Base-by-base conservation (phyloP, 805 yeast genomes). In the Hanseniaspora thailandica region DNA sequence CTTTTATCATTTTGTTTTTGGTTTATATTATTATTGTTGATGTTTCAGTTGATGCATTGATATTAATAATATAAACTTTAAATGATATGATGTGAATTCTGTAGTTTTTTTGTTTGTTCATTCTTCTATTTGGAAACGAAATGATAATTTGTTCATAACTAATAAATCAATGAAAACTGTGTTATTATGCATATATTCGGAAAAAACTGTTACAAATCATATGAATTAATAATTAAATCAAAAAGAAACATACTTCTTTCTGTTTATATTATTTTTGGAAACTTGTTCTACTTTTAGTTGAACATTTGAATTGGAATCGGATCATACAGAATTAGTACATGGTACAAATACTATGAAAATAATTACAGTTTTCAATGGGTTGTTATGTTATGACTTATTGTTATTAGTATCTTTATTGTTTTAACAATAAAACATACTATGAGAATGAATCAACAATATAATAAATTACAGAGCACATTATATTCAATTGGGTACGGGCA, bases 111-210 rank as follows among this genome's bases (percentile, higher is more conserved):
- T 28, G 20, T 15, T 26, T 12, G 13, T 23, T 26, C 23, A 26
- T 22, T n/a, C 20, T 34, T 22, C n/a, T n/a, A n/a, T n/a, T n/a
- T n/a, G n/a, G n/a, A n/a, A n/a, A n/a, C n/a, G n/a, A n/a, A n/a
- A n/a, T n/a, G n/a, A n/a, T n/a, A 15, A 49, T 39, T 23, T 38
- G 46, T 41, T 49, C 40, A 41, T 41, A 40, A 31, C 33, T 49
- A 38, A 40, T 35, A 49, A 41, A 39, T 49, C 20, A 41, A 31
- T 38, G 47, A 23, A 30, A 31, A 41, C 40, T 41, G 26, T 49
- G 41, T 49, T 40, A 40, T 49, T 49, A 49, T 49, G 36, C 46
- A 49, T 49, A 49, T 49, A 49, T 49, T 25, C 41, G 47, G 36
- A 49, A 49, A 28, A 22, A 22, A 23, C 41, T 38, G 41, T 38